Evolutionary conservation across 1,284 basidiomycete genomes (phyloP).

Genomic region (Trametes sp.): DNA sequence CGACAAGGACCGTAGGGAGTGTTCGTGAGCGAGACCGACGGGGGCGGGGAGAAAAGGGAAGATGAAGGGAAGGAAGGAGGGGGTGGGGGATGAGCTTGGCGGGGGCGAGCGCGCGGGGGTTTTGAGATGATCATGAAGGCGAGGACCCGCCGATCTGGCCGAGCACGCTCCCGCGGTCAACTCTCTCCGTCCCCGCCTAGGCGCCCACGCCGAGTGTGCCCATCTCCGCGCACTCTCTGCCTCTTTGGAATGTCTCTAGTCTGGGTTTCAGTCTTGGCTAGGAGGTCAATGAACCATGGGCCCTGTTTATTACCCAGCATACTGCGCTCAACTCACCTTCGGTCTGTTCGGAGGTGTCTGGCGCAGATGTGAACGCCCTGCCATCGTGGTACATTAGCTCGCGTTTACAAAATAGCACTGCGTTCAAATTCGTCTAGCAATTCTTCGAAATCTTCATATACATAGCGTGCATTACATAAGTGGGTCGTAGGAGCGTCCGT

Average conservation of each 20-base stretch:
- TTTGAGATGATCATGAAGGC: conserved; percentile 18
- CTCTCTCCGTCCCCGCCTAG: conserved; percentile 9
- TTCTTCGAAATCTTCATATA: conserved; percentile 17
- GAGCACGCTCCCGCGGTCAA: not conserved
- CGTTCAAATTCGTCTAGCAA: conserved; percentile 14
- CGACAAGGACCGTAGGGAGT: conserved; percentile 21
- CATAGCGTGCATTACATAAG: conserved; percentile 28
- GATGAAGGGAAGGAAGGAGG: conserved; percentile 13
- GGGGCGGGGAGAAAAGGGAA: conserved; percentile 11
- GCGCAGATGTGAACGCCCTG: no score
- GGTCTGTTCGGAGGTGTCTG: no score
- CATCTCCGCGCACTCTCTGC: not conserved
- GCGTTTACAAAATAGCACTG: not conserved
- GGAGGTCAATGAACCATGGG: no score
- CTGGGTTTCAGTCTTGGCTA: no score
- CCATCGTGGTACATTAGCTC: no score
- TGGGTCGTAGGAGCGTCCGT: conserved; percentile 24
- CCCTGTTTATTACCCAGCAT: no score
- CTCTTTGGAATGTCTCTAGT: no score
- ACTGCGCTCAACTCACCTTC: no score
- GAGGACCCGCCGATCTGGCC: conserved; percentile 4
- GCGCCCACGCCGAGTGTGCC: not conserved
- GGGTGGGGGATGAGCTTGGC: conserved; percentile 6
- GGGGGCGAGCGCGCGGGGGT: conserved; percentile 4
- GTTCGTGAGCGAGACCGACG: conserved; percentile 8